Percentiles rank a stretch among this genome's conserved stretches.
phyloP scores from a whole-genome alignment of 192 early-diverging fungal species.

The Paraglomus brasilianum region DNA sequence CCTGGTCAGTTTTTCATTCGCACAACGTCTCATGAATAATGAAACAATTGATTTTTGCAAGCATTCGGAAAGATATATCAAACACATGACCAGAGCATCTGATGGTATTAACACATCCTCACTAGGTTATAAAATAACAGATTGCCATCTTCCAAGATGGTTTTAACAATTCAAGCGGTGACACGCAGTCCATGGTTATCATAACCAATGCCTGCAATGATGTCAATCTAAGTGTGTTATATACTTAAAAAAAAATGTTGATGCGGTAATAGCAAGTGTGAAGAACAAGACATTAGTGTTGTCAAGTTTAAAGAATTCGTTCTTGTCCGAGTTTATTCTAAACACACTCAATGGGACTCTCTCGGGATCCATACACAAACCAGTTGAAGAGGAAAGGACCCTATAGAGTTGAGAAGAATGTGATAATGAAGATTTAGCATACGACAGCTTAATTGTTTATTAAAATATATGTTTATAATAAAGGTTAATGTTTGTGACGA shows the following conservation, averaged over 20 bases:
- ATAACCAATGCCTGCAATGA: slow-evolving; percentile 8
- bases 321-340: slow-evolving; percentile 41
- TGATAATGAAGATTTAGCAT: too few relatives aligned
- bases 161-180: not conserved
- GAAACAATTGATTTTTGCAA: not conserved
- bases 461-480: too few relatives aligned
- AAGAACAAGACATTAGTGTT: slow-evolving; percentile 39
- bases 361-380: slow-evolving; percentile 20
- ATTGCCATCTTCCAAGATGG: slow-evolving; percentile 6
- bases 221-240: slow-evolving; percentile 8
- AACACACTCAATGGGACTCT: slow-evolving; percentile 33
- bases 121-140: not conserved
- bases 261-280: not conserved
- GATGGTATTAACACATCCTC: too few relatives aligned
- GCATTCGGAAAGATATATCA: slow-evolving; percentile 22
- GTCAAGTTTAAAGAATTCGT: slow-evolving; percentile 45
- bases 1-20: not conserved
- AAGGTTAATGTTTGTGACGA: too few relatives aligned
- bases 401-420: too few relatives aligned
- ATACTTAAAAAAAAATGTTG: slow-evolving; percentile 16
- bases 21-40: too few relatives aligned
- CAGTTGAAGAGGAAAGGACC: slow-evolving; percentile 26
- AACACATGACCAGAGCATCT: not conserved
- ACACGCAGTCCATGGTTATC: not conserved
- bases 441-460: too few relatives aligned